Conservation (phyloP, 805 yeast genomes). For the Ogataea neopini region DNA sequence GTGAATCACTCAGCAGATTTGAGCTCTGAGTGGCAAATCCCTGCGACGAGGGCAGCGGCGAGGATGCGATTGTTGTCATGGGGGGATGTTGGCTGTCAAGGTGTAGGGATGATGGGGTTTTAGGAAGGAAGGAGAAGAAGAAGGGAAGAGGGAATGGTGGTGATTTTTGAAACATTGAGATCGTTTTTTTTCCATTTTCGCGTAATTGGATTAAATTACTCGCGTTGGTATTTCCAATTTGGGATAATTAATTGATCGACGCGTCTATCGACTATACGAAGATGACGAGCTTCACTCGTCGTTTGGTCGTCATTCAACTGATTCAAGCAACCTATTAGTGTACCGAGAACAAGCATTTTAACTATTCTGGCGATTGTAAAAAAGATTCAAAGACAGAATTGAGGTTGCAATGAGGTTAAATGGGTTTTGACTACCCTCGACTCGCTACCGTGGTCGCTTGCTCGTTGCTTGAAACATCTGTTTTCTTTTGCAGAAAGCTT, state of each 20-base stretch:
- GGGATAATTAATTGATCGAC: conserved; percentile 7
- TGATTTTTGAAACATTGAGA: conserved; percentile 6
- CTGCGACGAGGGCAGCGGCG: conserved; percentile 32
- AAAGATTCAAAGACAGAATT: too few species aligned
- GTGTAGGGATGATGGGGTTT: not conserved
- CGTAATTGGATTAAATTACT: conserved; percentile 5
- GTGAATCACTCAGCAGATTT: conserved; percentile 31
- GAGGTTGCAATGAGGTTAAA: too few species aligned
- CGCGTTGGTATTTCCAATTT: conserved; percentile 4
- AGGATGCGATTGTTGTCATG: conserved; percentile 32
- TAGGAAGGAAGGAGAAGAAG: not conserved
- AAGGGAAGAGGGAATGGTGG: too few species aligned
- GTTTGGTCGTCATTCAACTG: too few species aligned
- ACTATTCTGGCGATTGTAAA: too few species aligned
- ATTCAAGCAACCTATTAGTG: too few species aligned
- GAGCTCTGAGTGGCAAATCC: conserved; percentile 28
- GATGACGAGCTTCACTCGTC: not conserved
- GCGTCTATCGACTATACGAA: not conserved
- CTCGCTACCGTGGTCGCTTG: too few species aligned
- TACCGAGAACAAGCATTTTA: too few species aligned
- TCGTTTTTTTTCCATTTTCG: not conserved
- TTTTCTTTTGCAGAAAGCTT: too few species aligned
- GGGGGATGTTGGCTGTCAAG: too few species aligned
- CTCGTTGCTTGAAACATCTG: too few species aligned
- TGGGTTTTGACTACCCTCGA: too few species aligned